These are phyloP conservation scores for Pythium sukuiense DNA, from an alignment of 352 stramenopile species.

Conservation along the genomic window DNA sequence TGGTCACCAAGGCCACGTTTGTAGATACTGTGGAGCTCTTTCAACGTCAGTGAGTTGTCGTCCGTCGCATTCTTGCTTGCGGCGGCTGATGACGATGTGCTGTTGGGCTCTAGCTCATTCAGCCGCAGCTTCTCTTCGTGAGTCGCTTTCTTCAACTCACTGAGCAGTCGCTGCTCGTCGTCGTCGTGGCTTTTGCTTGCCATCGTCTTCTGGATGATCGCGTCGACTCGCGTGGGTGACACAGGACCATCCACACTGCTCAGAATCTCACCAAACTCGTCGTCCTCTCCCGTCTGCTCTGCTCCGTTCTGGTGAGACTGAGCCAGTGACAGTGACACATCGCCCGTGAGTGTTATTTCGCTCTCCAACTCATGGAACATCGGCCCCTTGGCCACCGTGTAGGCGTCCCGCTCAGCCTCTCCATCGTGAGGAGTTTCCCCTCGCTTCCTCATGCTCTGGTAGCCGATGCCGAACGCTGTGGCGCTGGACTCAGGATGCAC, in stretches of 20 bases:
- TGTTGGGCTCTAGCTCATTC: background rate
- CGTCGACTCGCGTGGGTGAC: constrained; percentile 20
- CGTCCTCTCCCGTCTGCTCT: constrained; percentile 6
- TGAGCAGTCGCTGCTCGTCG: constrained; percentile 9
- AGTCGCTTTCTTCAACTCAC: constrained; percentile 17
- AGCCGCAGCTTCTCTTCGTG: constrained; percentile 21
- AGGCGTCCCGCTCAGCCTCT: background rate
- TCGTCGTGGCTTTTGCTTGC: constrained; percentile 4
- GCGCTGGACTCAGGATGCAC: constrained; percentile 23
- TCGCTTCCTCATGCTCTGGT: constrained; percentile 51
- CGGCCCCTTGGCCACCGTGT: constrained; percentile 33
- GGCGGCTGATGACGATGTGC: background rate
- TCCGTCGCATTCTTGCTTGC: background rate
- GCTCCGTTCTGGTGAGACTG: background rate
- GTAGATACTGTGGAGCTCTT: constrained; percentile 79
- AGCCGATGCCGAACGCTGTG: constrained; percentile 57
- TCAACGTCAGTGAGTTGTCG: constrained; percentile 46
- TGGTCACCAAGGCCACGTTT: constrained; percentile 79
- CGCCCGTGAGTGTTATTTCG: constrained; percentile 23
- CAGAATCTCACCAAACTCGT: constrained; percentile 25
- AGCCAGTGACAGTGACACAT: constrained; percentile 13
- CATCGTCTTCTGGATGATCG: constrained; percentile 18
- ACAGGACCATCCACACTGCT: background rate
- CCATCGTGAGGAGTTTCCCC: background rate
- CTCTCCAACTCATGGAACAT: constrained; percentile 36